phyloP scores from a whole-genome alignment of 2,329 filamentous ascomycete genomes.

The Colletotrichum melonis region DNA sequence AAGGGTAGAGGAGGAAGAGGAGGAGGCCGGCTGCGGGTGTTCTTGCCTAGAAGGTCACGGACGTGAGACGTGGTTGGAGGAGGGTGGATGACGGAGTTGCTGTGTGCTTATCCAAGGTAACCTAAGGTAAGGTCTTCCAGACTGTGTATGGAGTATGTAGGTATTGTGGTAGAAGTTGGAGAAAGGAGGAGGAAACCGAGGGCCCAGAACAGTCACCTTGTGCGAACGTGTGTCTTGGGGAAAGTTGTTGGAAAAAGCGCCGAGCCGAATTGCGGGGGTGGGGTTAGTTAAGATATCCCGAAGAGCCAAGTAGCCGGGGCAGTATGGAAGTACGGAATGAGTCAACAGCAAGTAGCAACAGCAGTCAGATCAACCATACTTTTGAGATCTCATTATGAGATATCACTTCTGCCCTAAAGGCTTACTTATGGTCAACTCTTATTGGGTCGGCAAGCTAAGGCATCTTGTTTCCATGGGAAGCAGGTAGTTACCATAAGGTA shows the following conservation, averaged over 20 bases:
- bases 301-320: neutral
- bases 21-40: neutral
- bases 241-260: constrained; percentile 9
- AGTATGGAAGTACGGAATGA: neutral
- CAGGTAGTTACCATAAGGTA: neutral
- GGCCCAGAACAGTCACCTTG: neutral
- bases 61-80: neutral
- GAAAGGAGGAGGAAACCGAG: constrained; percentile 9
- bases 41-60: constrained; percentile 15
- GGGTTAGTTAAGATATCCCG: constrained; percentile 8
- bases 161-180: constrained; percentile 8
- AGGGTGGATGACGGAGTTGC: neutral
- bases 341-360: neutral
- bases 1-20: too few relatives aligned
- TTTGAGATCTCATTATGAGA: neutral
- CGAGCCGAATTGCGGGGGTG: constrained; percentile 35
- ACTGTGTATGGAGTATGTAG: neutral
- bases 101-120: neutral
- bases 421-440: neutral
- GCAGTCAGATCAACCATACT: neutral
- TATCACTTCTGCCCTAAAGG: neutral
- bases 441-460: neutral
- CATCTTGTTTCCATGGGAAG: too few relatives aligned
- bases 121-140: too few relatives aligned
- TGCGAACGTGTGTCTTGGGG: constrained; percentile 13